phyloP scores from a whole-genome alignment of 768 basidiomycete genomes.

The Suillus occidentalis region DNA sequence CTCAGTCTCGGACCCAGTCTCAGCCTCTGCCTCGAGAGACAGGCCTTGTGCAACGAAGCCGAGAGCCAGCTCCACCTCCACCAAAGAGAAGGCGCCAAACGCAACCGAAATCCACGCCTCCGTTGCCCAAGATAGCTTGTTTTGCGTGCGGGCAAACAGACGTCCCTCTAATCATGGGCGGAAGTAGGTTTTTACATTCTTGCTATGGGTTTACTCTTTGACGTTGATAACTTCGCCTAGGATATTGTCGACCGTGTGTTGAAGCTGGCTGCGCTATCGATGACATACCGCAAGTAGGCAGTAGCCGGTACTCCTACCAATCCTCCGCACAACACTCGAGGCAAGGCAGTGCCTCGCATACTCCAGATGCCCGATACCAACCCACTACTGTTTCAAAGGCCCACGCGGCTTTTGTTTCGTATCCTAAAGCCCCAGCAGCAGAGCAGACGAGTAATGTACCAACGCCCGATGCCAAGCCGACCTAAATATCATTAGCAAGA shows the following conservation, averaged over 20 bases:
- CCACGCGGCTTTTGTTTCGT: background rate
- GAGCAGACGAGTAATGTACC: background rate
- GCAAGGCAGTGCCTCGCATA: background rate
- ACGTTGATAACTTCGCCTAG: slow-evolving; percentile 32
- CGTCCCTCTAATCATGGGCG: slow-evolving; percentile 75
- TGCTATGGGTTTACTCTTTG: background rate
- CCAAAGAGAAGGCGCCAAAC: slow-evolving; percentile 44
- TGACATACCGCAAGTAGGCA: slow-evolving; percentile 26
- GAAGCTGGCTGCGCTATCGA: slow-evolving; percentile 47
- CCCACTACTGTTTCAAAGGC: background rate
- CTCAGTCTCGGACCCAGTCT: background rate
- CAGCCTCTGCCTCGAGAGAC: background rate
- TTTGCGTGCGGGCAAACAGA: slow-evolving; percentile 62
- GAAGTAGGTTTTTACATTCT: slow-evolving; percentile 48
- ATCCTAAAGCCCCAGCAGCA: background rate
- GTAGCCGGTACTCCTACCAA: slow-evolving; percentile 4
- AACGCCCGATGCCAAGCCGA: slow-evolving; percentile 7
- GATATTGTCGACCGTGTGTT: slow-evolving; percentile 69
- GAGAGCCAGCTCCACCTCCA: slow-evolving; percentile 18
- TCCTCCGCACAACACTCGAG: background rate
- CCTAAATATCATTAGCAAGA: slow-evolving; percentile 4
- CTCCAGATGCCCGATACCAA: slow-evolving; percentile 1
- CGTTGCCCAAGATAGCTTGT: slow-evolving; percentile 53
- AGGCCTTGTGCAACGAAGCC: slow-evolving; percentile 15
- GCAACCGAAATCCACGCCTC: slow-evolving; percentile 32